A percentile compares a stretch with the other conserved stretches of the same genome.
These are phyloP conservation scores for Fusarium neocosmosporiellum DNA, from an alignment of 2,329 filamentous ascomycete genomes.

Conservation along the genomic window DNA sequence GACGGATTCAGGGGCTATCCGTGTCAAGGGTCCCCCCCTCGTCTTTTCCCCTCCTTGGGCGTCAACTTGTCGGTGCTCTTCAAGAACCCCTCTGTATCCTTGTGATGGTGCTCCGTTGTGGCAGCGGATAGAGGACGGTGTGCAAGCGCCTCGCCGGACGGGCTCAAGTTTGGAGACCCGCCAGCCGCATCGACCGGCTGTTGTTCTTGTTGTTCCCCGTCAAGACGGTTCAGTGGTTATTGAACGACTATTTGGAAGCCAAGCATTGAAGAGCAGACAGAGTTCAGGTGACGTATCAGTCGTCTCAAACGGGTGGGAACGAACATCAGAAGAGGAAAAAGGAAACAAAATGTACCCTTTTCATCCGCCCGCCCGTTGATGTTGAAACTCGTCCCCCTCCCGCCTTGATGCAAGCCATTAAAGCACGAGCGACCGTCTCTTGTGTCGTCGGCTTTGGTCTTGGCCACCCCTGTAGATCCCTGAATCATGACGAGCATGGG, in stretches of 20 bases:
- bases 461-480: constrained; percentile 32
- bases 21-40: constrained; percentile 22
- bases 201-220: background rate
- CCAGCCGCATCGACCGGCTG: background rate
- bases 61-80: constrained; percentile 21
- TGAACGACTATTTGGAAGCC: background rate
- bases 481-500: constrained; percentile 27
- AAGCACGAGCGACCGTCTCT: constrained; percentile 1
- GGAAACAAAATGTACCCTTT: constrained; percentile 9
- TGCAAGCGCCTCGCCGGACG: background rate
- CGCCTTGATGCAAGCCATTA: constrained; percentile 9
- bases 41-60: constrained; percentile 20
- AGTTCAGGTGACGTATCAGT: background rate
- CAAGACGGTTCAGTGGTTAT: background rate
- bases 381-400: constrained; percentile 3
- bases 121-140: background rate
- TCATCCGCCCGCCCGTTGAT: background rate
- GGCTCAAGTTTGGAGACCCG: background rate
- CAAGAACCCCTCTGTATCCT: background rate
- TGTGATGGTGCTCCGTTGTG: background rate
- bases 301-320: background rate
- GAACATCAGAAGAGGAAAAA: background rate
- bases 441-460: constrained; percentile 3
- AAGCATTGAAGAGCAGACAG: background rate
- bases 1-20: constrained; percentile 39